phyloP scores from a whole-genome alignment of 371 early-diverging fungal genomes.

The Thermomucor indicae-seudaticae region DNA sequence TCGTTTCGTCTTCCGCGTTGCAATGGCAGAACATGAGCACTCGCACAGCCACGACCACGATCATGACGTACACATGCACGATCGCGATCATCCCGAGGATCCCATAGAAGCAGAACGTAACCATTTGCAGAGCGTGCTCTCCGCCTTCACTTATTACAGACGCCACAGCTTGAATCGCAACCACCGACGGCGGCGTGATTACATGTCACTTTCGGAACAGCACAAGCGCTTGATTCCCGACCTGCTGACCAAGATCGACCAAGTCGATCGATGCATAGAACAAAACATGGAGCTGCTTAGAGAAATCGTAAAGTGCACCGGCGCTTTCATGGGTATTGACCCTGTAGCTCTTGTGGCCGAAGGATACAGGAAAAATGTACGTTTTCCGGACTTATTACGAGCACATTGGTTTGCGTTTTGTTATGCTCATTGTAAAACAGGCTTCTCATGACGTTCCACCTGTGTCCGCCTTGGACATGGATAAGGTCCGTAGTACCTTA shows the following conservation, averaged over 20 bases:
- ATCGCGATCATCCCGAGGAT: constrained; percentile 7
- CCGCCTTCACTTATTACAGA: constrained; percentile 72
- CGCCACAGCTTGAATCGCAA: constrained; percentile 60
- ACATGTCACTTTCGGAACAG: constrained; percentile 53
- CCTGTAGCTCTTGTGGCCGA: constrained; percentile 40
- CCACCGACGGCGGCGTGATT: constrained; percentile 71
- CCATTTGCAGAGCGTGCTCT: constrained; percentile 63
- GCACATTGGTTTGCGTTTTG: too few relatives aligned
- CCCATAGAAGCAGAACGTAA: constrained; percentile 18
- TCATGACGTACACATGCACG: background rate
- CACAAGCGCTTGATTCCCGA: constrained; percentile 62
- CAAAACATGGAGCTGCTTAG: constrained; percentile 42
- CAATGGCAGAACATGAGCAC: background rate
- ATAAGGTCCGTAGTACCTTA: constrained; percentile 83
- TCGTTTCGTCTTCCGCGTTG: constrained; percentile 2
- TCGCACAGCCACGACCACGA: constrained; percentile 1
- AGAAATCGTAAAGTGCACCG: constrained; percentile 39
- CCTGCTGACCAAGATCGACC: constrained; percentile 46
- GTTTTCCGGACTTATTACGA: too few relatives aligned
- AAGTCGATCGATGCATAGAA: constrained; percentile 44
- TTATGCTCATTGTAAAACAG: constrained; percentile 5
- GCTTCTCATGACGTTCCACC: constrained; percentile 25
- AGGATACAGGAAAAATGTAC: too few relatives aligned
- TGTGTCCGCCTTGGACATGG: constrained; percentile 73
- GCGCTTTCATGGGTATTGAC: constrained; percentile 39